These are phyloP conservation scores for Rhizopogon vulgaris DNA, from an alignment of 768 basidiomycete species.

Conservation along the genomic window DNA sequence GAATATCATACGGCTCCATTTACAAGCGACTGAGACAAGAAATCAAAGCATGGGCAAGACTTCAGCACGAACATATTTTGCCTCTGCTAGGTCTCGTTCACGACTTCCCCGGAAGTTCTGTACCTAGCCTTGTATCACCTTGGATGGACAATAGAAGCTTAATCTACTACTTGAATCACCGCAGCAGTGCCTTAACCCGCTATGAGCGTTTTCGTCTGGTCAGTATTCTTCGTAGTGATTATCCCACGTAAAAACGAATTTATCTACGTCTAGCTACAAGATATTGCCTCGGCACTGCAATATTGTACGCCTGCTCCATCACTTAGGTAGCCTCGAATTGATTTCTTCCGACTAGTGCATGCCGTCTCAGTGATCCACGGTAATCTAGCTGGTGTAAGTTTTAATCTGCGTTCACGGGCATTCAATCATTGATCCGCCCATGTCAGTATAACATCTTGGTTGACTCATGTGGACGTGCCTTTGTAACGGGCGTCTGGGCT, in stretches of 20 bases:
- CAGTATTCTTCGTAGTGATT: slow-evolving; percentile 2
- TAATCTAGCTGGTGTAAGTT: slow-evolving; percentile 4
- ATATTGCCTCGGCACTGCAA: slow-evolving; percentile 33
- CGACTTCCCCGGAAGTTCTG: slow-evolving; percentile 32
- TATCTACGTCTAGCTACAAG: slow-evolving; percentile 25
- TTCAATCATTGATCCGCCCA: neutral
- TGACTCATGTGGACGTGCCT: neutral
- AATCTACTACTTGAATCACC: slow-evolving; percentile 31
- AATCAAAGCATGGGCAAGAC: slow-evolving; percentile 31
- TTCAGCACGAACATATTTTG: slow-evolving; percentile 33
- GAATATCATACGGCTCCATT: no score
- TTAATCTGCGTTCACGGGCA: neutral
- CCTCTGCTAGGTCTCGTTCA: slow-evolving; percentile 29
- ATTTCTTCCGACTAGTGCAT: slow-evolving; percentile 2
- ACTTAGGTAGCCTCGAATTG: neutral
- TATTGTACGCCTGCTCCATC: slow-evolving; percentile 24
- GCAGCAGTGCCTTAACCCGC: slow-evolving; percentile 27
- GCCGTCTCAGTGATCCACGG: slow-evolving; percentile 2
- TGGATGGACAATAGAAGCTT: slow-evolving; percentile 36
- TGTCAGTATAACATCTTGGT: slow-evolving; percentile 6
- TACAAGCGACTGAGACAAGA: slow-evolving; percentile 26
- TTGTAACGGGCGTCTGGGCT: slow-evolving; percentile 33
- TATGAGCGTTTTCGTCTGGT: slow-evolving; percentile 33
- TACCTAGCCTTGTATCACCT: slow-evolving; percentile 32
- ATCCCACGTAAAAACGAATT: neutral